A percentile compares a stretch with the other conserved stretches of the same genome.
Evolutionary conservation across 306 rosid species (phyloP).

Genomic region (Dryas drummondii): DNA sequence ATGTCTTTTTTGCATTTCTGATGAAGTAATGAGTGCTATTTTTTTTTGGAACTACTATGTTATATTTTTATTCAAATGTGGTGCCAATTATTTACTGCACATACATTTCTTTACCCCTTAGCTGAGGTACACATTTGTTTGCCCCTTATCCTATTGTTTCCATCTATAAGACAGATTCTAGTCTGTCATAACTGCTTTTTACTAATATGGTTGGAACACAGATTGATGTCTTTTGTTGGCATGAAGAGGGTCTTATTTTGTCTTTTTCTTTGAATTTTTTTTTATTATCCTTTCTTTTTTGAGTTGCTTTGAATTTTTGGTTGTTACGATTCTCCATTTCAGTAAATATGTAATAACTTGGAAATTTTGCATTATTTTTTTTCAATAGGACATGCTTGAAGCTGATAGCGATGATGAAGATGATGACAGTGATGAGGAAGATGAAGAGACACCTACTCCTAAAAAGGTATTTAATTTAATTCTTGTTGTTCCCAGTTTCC

Average conservation of each 20-base stretch:
- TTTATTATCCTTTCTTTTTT: too few species aligned
- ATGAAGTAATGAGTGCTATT: too few species aligned
- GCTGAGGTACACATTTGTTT: background rate
- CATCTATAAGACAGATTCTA: background rate
- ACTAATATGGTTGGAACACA: too few species aligned
- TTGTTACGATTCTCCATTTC: too few species aligned
- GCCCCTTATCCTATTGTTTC: background rate
- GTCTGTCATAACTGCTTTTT: too few species aligned
- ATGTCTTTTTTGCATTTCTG: too few species aligned
- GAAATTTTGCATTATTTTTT: background rate
- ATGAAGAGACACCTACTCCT: slow-evolving; percentile 49
- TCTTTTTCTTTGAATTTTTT: too few species aligned
- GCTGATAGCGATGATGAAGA: slow-evolving; percentile 41
- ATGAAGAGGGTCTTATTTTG: background rate
- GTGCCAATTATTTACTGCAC: background rate
- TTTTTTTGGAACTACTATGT: too few species aligned
- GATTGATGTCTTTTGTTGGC: too few species aligned
- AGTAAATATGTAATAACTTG: background rate
- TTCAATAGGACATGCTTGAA: too few species aligned
- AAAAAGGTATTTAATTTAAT: slow-evolving; percentile 48
- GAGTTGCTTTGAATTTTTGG: too few species aligned
- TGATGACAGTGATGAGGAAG: slow-evolving; percentile 43
- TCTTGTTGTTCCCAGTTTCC: background rate
- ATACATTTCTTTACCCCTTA: background rate
- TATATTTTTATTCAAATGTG: background rate